These are phyloP conservation scores for Cubamyces lactineus DNA, from an alignment of 768 basidiomycete genomes.

Conservation along the genomic window DNA sequence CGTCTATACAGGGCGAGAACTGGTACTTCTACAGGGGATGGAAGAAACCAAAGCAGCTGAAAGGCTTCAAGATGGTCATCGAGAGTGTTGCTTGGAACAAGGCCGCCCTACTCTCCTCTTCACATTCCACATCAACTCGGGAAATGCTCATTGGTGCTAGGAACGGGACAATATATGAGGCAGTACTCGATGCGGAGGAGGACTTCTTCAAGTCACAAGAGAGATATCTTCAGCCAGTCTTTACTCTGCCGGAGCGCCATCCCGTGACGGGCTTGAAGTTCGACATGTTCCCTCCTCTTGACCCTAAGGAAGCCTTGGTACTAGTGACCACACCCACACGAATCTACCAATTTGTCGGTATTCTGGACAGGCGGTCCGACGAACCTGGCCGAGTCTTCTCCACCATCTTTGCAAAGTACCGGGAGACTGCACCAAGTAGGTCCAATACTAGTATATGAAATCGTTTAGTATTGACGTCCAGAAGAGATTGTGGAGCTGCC, in stretches of 20 bases:
- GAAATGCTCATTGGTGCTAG: conserved; percentile 87
- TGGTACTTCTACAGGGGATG: conserved; percentile 86
- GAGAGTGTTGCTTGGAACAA: conserved; percentile 94
- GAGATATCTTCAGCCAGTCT: conserved; percentile 73
- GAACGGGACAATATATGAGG: conserved; percentile 87
- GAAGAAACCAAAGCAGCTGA: conserved; percentile 82
- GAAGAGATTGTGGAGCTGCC: conserved; percentile 91
- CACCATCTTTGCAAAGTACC: conserved; percentile 70
- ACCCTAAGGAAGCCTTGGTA: conserved; percentile 66
- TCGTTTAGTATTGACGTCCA: conserved; percentile 27
- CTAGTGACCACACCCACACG: conserved; percentile 84
- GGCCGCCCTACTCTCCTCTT: conserved; percentile 60
- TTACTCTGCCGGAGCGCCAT: conserved; percentile 77
- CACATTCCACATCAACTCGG: conserved; percentile 73
- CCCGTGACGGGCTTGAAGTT: conserved; percentile 86
- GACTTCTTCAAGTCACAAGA: conserved; percentile 92
- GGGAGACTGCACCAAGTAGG: conserved; percentile 82
- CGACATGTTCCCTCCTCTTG: conserved; percentile 69
- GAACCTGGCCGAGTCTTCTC: conserved; percentile 80
- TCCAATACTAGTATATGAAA: conserved; percentile 9
- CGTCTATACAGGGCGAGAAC: conserved; percentile 87
- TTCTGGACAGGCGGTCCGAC: conserved; percentile 66
- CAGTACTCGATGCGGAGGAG: conserved; percentile 87
- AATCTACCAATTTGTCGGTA: conserved; percentile 88
- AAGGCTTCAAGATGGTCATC: conserved; percentile 83